These are phyloP conservation scores for Boletus sp. DNA, from an alignment of 1,284 basidiomycete genomes.

Conservation along the genomic window DNA sequence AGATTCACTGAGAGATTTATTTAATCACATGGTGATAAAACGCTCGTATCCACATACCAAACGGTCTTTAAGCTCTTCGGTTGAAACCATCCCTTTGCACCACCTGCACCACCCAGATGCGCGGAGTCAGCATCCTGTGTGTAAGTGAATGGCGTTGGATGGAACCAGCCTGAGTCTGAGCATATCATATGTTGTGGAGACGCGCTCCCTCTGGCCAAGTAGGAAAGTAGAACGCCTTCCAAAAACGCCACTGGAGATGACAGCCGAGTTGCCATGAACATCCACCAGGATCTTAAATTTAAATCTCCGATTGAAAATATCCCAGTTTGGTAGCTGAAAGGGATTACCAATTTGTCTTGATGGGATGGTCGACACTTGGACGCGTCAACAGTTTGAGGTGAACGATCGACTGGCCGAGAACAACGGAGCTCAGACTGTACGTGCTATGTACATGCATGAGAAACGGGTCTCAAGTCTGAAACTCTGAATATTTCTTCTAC, in stretches of 20 bases:
- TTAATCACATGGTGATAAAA: conserved; percentile 21
- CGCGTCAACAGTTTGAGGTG: neutral
- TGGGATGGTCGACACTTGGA: neutral
- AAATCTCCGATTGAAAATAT: conserved; percentile 1
- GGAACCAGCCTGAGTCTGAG: neutral
- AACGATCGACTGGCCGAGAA: too few relatives aligned
- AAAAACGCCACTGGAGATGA: neutral
- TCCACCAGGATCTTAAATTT: neutral
- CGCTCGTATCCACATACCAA: conserved; percentile 16
- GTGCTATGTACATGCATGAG: too few relatives aligned
- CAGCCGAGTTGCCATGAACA: neutral
- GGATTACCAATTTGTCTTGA: neutral
- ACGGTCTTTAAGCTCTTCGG: conserved; percentile 1
- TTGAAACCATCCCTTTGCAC: neutral
- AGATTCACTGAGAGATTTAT: conserved; percentile 12
- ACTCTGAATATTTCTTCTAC: neutral
- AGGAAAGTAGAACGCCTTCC: neutral
- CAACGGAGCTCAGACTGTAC: too few relatives aligned
- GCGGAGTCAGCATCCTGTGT: neutral
- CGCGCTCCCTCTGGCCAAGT: too few relatives aligned
- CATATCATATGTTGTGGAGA: too few relatives aligned
- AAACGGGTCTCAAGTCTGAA: neutral
- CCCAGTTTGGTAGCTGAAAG: too few relatives aligned
- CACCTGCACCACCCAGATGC: too few relatives aligned
- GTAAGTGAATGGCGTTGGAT: neutral